Base-by-base conservation (phyloP, 257 asterid species). In the Scutellaria galericulata region DNA sequence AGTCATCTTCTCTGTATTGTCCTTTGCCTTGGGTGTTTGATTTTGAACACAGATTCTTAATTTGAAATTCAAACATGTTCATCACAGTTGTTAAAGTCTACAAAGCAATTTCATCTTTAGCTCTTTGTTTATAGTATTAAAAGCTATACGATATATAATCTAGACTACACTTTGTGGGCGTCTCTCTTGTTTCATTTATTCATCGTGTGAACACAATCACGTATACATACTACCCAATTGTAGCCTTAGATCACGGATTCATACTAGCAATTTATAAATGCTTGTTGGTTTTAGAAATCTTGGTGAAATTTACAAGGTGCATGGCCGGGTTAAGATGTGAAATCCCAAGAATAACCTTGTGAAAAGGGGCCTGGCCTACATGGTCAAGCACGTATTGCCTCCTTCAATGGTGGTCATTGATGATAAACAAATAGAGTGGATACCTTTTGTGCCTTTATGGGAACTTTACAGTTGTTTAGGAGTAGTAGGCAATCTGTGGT, bases 391-490 rank as follows among this genome's bases (percentile, higher is more conserved):
- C n/a, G n/a, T 9, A 3, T 47, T 9, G 0, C 15, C 9, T 57
- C 64, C 64, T 57, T n/a, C 64, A 57, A 57, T 27, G 5, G 42
- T 57, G 9, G 31, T 24, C 15, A 20, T 57, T 24, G 15, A 24
- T 27, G 1, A 57, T 57, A 11, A 57, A 57, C 37, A 31, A 31
- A 15, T 56, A 57, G 11, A 57, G 64, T 31, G 45, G 18, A 5
- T 8, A 11, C 59, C 47, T 53, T 68, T 59, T 64, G 15, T 64
- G 52, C 61, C 67, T 18, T 74, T 65, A 18, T 48, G n/a, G 65
- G 14, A 31, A 41, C 77, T 77, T 71, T 77, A 71, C 77, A 70
- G 77, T 20, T 64, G 77, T 57, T 24, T 24, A 0, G 27, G 27
- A 24, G 27, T 24, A 24, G 27, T 24, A 24, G 27, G 27, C 27